Base-by-base conservation (phyloP, 2,329 filamentous ascomycete genomes). In the Sclerotinia borealis region DNA sequence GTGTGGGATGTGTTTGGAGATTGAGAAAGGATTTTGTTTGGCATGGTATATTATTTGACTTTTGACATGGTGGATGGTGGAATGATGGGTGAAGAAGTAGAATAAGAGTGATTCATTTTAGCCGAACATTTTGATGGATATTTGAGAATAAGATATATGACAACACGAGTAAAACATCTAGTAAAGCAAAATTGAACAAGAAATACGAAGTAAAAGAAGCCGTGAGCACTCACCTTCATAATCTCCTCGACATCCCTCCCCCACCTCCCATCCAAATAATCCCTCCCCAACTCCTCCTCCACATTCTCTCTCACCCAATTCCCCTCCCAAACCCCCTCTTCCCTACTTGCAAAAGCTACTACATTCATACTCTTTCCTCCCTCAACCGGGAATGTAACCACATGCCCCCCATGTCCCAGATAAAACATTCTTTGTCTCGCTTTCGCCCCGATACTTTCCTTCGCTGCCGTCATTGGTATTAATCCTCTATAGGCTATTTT, bases 301-400 rank as follows among this genome's bases (percentile, higher is more conserved):
- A 56, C 52, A 56, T 45, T 45, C 7, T 56, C 52, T n/a, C 27
- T 56, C 27, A 56, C 52, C 52, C 52, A 56, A 50, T 11, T 31
- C 4, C 52, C 52, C 19, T 73, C 69, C 77, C 77, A 79, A 31
- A 70, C 71, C 13, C 69, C 70, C 39, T 75, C 73, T 9, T 60
- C 43, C 47, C 74, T 72, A 47, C 63, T 67, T 34, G 63, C 63
- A 56, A 72, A 73, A 2, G 72, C 71, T 49, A 73, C 72, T 3
- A 83, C 77, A 70, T 88, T 89, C 74, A 88, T 80, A 4, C 81
- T 77, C 13, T 78, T 76, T 11, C 80, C 81, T 15, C 79, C 76
- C 6, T 81, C 81, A 10, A 89, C 45, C 19, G 56, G 56, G 22
- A 59, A 59, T 10, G 56, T 13, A 36, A 59, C 41, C n/a, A 59